Evolutionary conservation across 495 filamentous ascomycete genomes (phyloP), one percentile per base, ranked within the genome.

Genomic region (Chaetomium cochliodes): DNA sequence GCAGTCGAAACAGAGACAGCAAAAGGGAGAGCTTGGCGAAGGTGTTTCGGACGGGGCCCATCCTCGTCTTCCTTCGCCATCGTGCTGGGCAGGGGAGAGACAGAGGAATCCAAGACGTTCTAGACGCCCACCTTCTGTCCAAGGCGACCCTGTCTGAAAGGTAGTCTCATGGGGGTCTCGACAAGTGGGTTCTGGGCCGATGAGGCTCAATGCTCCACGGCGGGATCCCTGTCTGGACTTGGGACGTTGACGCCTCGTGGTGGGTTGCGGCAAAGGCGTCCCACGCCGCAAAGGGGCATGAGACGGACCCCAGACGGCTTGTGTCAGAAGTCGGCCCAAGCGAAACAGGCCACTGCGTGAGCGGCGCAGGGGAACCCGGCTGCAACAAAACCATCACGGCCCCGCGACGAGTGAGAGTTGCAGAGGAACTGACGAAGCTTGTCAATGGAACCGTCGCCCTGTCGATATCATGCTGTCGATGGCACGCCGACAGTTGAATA

Each of bases 261-360:
- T 33, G 65, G 70, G 46, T 71, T 73, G 71, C 67, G 68, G 73
- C 61, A 69, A 49, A 46, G 58, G 41, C n/a, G 65, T 56, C 44
- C 52, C 65, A 58, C 59, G 63, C 65, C 50, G 57, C 60, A 52
- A 64, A 58, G 72, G 67, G 58, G 63, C 62, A 44, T 77, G 74
- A 77, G 73, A 77, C 74, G 28, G 66, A 67, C 66, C 68, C 72
- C 69, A 71, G 74, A 77, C 74, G 64, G 52, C 67, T 69, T 52
- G 65, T 69, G 74, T 77, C 71, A 67, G 73, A 74, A 72, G 68
- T 65, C 65, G 54, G 69, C 60, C 74, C 60, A 70, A 67, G 65
- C 72, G 74, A 75, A 69, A 75, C 73, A 59, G 54, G 65, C 62
- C 67, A 47, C 16, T 54, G 63, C 63, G 25, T 51, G 57, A 65